phyloP scores from a whole-genome alignment of 768 basidiomycete genomes.

The Hypholoma sublateritium region DNA sequence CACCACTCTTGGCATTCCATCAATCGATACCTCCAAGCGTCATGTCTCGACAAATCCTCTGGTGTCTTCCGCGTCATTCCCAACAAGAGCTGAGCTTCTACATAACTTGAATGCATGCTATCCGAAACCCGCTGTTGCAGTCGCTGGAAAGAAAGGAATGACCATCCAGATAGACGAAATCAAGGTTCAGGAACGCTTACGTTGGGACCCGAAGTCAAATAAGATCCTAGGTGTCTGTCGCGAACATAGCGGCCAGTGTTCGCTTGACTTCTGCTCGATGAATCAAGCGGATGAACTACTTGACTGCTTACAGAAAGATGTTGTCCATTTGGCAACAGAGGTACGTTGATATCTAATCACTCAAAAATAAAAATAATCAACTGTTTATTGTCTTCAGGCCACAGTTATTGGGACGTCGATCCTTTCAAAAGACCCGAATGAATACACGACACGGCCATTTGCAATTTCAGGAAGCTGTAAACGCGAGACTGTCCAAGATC shows the following conservation, averaged over 20 bases:
- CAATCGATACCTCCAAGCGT: too few species aligned
- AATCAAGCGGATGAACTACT: neutral
- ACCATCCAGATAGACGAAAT: neutral
- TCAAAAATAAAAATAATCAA: slow-evolving; percentile 10
- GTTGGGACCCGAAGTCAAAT: neutral
- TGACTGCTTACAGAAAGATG: neutral
- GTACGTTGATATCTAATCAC: neutral
- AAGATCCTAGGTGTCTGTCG: neutral
- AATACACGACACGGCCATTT: neutral
- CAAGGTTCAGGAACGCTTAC: neutral
- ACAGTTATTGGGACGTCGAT: slow-evolving; percentile 1
- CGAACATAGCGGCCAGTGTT: neutral
- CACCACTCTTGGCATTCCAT: too few species aligned
- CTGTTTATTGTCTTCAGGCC: slow-evolving; percentile 13
- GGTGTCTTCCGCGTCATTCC: too few species aligned
- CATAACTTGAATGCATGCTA: too few species aligned
- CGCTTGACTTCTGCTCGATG: neutral
- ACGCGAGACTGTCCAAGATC: neutral
- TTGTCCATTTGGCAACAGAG: neutral
- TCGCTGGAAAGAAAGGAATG: neutral
- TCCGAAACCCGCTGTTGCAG: too few species aligned
- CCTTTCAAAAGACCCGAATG: slow-evolving; percentile 8
- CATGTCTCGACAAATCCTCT: too few species aligned
- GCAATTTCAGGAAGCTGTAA: slow-evolving; percentile 3
- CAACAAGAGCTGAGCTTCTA: too few species aligned